These are phyloP conservation scores for Puya raimondii DNA, from an alignment of 176 grass and related monocot genomes.

Conservation along the genomic window DNA sequence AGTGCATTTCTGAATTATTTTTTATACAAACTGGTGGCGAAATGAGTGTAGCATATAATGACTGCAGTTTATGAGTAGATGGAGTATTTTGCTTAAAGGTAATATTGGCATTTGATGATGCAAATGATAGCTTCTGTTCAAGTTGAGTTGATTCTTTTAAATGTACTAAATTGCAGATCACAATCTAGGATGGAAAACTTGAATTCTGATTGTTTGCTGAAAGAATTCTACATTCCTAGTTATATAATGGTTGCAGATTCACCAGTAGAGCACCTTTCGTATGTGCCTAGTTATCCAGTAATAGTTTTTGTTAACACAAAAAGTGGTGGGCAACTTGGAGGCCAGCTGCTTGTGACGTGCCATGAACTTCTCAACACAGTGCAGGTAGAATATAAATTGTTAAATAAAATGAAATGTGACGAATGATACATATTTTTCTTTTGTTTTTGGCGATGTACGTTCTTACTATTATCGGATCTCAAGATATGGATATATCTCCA, in stretches of 20 bases:
- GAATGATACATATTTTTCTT: neutral
- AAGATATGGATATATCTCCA: neutral
- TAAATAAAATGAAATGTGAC: conserved; percentile 10
- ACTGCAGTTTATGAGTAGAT: neutral
- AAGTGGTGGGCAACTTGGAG: conserved; percentile 85
- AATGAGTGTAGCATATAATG: too few relatives aligned
- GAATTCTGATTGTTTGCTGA: conserved; percentile 22
- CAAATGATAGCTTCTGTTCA: neutral
- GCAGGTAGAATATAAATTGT: conserved; percentile 47
- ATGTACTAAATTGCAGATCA: conserved; percentile 28
- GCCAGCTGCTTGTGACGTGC: conserved; percentile 54
- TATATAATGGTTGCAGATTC: conserved; percentile 49
- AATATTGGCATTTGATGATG: neutral
- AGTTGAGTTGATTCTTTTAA: neutral
- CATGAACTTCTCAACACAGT: conserved; percentile 66
- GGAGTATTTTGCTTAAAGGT: neutral
- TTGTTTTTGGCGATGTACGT: neutral
- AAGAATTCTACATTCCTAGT: conserved; percentile 71
- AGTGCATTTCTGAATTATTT: too few relatives aligned
- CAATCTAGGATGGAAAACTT: conserved; percentile 30
- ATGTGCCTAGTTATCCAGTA: conserved; percentile 59
- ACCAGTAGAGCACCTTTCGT: conserved; percentile 29
- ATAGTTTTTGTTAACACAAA: conserved; percentile 86
- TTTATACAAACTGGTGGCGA: too few relatives aligned
- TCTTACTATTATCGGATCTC: neutral